Evolutionary conservation across 345 rosid genomes (phyloP), one percentile per base, ranked within the genome.

Genomic region (Syzygium aromaticum): DNA sequence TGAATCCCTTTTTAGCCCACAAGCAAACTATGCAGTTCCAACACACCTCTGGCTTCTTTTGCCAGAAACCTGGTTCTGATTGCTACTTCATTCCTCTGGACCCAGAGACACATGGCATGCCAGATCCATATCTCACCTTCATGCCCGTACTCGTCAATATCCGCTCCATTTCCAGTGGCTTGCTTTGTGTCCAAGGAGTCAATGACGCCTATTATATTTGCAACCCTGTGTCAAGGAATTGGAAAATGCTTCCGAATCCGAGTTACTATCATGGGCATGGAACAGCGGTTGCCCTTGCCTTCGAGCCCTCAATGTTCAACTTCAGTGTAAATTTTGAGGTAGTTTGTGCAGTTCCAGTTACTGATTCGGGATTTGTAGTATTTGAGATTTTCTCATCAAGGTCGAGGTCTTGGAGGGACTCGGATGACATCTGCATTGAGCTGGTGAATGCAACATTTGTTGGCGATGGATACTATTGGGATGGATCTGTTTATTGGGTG

Each of bases 311-410:
- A 6, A 0, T 43, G 3, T 67, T 84, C 82, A 85, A 87, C 57
- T 93, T 91, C 77, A 0, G 57, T 4, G 27, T 87, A 21, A 28
- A 85, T 53, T 91, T 83, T 73, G 89, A 90, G 89, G 87, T 92
- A 19, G 88, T 90, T 23, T 92, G 93, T 84, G 94, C 89, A 15
- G 88, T 90, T 83, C 54, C 28, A 11, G 7, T 14, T 9, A 57
- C 51, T 63, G 90, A 87, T 84, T 6, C 53, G 8, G 73, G 54
- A 11, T 40, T 59, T 22, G 49, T 91, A 27, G 15, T 13, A 33
- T 93, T 93, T 67, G 94, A 93, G 86, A 92, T 92, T 30, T 93
- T 86, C 89, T 92, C 95, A 40, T 92, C 93, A 27, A 89, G 92
- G 87, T 63, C 92, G 8, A 49, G 57, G 80, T 83, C 93, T 43